Evolutionary conservation across 352 stramenopile species (phyloP), one percentile per base, ranked within the genome.

Genomic region (Globisporangium camurandrum): DNA sequence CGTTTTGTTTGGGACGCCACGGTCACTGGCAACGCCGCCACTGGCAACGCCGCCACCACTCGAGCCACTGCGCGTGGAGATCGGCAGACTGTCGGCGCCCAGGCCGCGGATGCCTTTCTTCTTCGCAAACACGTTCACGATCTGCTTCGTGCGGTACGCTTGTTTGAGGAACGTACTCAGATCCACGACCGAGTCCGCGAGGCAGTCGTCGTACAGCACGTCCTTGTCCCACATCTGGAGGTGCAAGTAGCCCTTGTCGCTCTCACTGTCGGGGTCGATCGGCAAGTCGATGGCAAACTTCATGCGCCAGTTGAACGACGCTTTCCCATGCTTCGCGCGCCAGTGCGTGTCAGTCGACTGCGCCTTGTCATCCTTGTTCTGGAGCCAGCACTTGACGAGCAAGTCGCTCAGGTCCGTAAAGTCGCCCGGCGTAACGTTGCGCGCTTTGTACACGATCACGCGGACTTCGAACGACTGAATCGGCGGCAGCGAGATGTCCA

Each of bases 241-340:
- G 54, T 91, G 80, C 31, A 91, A 52, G 40, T 77, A 67, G 9
- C 80, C 80, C 23, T 79, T 78, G 51, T 88, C 77, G 22, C 69
- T 59, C 51, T 88, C 77, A 37, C 70, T 80, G 44, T 87, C 71
- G 10, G 66, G 63, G 28, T 92, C 73, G 14, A 86, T 53, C 5
- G 86, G 87, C 10, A 97, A 61, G 27, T 89, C 67, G 6, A 97
- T 64, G 42, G 88, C 67, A 62, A 97, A 97, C 67, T 97, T 97
- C 69, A 98, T 89, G 33, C 92, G 86, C 85, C 89, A 98, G 67
- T 98, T 98, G 59, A 94, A 98, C 26, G 80, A 95, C 16, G 74
- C 88, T 64, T 96, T 96, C 55, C 93, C 93, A 56, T 95, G 95
- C 66, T 96, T 96, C 16, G 77, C 84, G 37, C 93, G 86, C 91